These are phyloP conservation scores for Xerocomus nothofagi DNA, from an alignment of 1,284 basidiomycete species.

Conservation along the genomic window DNA sequence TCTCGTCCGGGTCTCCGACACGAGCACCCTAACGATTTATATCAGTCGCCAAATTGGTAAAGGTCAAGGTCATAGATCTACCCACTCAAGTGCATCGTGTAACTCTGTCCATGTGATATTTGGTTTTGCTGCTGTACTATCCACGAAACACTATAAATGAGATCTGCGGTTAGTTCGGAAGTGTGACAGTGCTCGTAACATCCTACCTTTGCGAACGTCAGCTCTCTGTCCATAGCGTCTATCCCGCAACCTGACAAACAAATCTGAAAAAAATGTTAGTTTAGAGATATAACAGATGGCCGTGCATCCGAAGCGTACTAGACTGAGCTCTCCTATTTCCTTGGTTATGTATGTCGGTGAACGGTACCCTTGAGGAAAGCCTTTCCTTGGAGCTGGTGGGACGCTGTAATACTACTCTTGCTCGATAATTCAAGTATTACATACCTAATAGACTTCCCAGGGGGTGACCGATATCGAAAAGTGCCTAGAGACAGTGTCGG, in stretches of 20 bases:
- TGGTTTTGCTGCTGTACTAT: constrained; percentile 14
- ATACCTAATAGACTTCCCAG: constrained; percentile 30
- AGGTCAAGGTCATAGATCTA: neutral
- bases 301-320: constrained; percentile 13
- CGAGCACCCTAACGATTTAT: constrained; percentile 6
- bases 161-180: neutral
- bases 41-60: neutral
- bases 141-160: constrained; percentile 26
- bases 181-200: neutral
- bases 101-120: constrained; percentile 26
- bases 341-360: constrained; percentile 7
- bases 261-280: constrained; percentile 18
- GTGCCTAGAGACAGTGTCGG: constrained; percentile 19
- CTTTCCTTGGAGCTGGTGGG: neutral
- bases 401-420: neutral
- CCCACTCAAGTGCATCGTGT: constrained; percentile 22
- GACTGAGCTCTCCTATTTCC: constrained; percentile 16
- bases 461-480: constrained; percentile 36
- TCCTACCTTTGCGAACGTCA: constrained; percentile 31
- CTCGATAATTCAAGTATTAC: neutral
- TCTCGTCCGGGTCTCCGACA: constrained; percentile 16
- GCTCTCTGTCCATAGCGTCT: constrained; percentile 18
- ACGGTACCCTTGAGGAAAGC: constrained; percentile 3
- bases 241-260: constrained; percentile 33
- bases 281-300: neutral